Base-by-base conservation (phyloP, 208 protist species). In the Acanthamoeba culbertsoni region DNA sequence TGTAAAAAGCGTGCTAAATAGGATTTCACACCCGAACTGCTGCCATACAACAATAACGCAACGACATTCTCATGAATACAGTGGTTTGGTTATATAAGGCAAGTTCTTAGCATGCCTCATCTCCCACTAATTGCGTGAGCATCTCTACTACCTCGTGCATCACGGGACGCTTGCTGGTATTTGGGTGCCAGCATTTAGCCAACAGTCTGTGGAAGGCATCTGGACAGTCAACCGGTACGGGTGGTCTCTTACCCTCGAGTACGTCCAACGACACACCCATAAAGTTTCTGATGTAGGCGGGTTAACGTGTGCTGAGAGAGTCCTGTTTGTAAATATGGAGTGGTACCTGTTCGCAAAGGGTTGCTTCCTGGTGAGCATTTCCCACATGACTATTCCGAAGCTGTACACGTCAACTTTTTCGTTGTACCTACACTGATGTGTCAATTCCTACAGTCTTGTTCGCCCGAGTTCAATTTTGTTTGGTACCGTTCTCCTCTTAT, bases 201-300 rank as follows among this genome's bases (percentile, higher is more conserved):
- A 90, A 51, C 51, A 90, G n/a, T 26, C 65, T 90, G 7, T 40
- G 0, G 51, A 46, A 71, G 0, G 31, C 51, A 2, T 62, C 55
- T 10, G 82, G 82, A 26, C 48, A 71, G 53, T 68, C 40, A 0
- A 0, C 26, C 8, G 82, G 82, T 23, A 90, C 57, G 37, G 45
- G 82, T 26, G 82, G 82, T 0, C 82, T 14, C 48, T 71, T 90
- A 53, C 82, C 82, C 82, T 90, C 57, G 12, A 90, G 57, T 33
- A 90, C 82, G 40, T 90, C 82, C 51, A 90, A 20, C 35, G 82
- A 90, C 0, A 90, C 57, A 53, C 57, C 55, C 55, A 90, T 90
- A 35, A 90, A 90, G 82, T 90, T 71, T 31, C 48, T 90, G 26
- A 31, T 12, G 57, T 20, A 53, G n/a, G 28, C 48, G 43, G 10